Evolutionary conservation across 371 early-diverging fungal species (phyloP).

Genomic region (Blyttiomyces sp.): DNA sequence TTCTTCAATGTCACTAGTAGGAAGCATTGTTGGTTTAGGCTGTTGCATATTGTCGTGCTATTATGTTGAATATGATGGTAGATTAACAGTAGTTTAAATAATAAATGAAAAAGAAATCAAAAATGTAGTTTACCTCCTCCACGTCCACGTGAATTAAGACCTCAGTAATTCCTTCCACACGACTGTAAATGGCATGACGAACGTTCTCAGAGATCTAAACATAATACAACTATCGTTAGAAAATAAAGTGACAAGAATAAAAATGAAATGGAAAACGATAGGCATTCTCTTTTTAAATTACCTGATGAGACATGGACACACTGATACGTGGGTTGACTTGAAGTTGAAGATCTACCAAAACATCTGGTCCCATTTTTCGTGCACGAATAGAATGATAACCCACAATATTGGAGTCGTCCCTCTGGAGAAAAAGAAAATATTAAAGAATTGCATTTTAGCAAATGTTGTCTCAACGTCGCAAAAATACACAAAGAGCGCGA

Average conservation of each 20-base stretch:
- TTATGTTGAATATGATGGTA: not conserved
- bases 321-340: slow-evolving; percentile 27
- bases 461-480: not conserved
- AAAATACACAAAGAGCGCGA: no score
- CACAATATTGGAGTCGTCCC: slow-evolving; percentile 15
- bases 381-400: slow-evolving; percentile 20
- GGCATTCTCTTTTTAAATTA: not conserved
- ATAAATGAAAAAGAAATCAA: not conserved
- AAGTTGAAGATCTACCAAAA: slow-evolving; percentile 24
- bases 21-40: slow-evolving; percentile 8
- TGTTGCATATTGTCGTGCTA: slow-evolving; percentile 10
- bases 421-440: not conserved
- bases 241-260: not conserved
- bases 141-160: slow-evolving; percentile 33
- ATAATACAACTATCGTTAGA: not conserved
- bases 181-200: slow-evolving; percentile 9
- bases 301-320: slow-evolving; percentile 26
- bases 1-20: slow-evolving; percentile 18
- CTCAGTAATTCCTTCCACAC: slow-evolving; percentile 16
- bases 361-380: slow-evolving; percentile 33
- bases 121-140: slow-evolving; percentile 7
- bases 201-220: slow-evolving; percentile 23
- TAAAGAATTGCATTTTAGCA: not conserved
- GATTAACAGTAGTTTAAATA: no score
- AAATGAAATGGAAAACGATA: not conserved